These are phyloP conservation scores for Cyclocybe aegerita DNA, from an alignment of 768 basidiomycete species.

Conservation along the genomic window DNA sequence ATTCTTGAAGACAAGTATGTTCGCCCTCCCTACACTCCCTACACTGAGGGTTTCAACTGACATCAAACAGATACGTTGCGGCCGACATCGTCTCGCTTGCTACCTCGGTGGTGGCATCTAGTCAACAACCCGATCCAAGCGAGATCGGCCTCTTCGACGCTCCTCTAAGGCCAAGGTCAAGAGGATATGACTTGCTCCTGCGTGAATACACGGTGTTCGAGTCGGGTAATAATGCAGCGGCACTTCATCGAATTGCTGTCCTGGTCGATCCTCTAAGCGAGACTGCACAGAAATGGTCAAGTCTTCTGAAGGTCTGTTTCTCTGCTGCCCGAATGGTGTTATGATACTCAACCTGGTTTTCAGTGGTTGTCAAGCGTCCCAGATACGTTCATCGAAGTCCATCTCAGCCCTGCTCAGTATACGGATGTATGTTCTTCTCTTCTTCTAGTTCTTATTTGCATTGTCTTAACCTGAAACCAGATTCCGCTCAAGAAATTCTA, in stretches of 20 bases:
- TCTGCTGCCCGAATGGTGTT: not conserved
- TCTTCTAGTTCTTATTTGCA: not conserved
- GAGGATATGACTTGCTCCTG: constrained; percentile 59
- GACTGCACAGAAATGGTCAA: constrained; percentile 82
- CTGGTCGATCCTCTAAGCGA: constrained; percentile 87
- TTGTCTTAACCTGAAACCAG: constrained; percentile 33
- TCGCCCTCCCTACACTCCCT: not conserved
- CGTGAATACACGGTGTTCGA: constrained; percentile 69
- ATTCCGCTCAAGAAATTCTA: constrained; percentile 93
- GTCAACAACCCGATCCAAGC: constrained; percentile 71
- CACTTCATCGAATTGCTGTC: constrained; percentile 68
- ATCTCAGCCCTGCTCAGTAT: constrained; percentile 70
- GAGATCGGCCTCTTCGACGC: constrained; percentile 73
- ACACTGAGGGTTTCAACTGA: not conserved
- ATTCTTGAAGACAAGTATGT: constrained; percentile 24
- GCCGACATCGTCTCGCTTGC: constrained; percentile 63
- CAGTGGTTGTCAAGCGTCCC: constrained; percentile 69
- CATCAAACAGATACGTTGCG: constrained; percentile 44
- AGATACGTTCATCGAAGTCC: constrained; percentile 69
- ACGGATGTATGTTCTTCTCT: constrained; percentile 55
- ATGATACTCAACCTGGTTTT: not conserved
- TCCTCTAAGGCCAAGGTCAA: constrained; percentile 55
- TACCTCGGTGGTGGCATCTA: constrained; percentile 70
- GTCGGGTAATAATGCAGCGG: constrained; percentile 65
- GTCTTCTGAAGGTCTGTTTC: constrained; percentile 61